Evolutionary conservation across 768 basidiomycete species (phyloP).

Genomic region (Leccinum variicolor): DNA sequence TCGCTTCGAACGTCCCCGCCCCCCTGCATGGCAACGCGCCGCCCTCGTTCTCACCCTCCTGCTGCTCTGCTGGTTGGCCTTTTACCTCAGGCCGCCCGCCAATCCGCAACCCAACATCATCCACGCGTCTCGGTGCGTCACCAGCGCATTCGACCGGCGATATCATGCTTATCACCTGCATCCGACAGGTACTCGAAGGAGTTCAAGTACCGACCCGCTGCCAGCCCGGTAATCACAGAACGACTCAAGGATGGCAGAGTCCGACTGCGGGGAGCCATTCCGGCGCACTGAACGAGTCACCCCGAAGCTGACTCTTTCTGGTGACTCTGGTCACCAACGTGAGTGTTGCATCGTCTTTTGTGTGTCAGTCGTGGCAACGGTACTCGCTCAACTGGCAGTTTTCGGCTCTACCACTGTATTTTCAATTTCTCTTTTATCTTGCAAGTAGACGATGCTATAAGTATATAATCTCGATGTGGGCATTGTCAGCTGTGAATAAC

Average conservation of each 20-base stretch:
- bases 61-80: conserved; percentile 43
- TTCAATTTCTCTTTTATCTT: neutral
- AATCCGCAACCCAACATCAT: conserved; percentile 44
- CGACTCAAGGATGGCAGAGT: conserved; percentile 66
- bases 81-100: conserved; percentile 28
- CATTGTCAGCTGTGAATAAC: neutral
- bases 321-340: neutral
- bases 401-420: neutral
- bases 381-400: neutral
- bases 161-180: neutral
- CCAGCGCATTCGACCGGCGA: neutral
- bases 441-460: neutral
- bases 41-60: conserved; percentile 40
- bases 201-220: conserved; percentile 78
- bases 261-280: conserved; percentile 65
- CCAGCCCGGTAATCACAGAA: conserved; percentile 81
- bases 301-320: no score
- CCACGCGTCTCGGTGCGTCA: conserved; percentile 59
- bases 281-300: conserved; percentile 16
- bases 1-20: conserved; percentile 37
- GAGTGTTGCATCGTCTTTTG: neutral
- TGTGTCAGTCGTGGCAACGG: neutral
- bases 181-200: conserved; percentile 74
- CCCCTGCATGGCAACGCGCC: conserved; percentile 45
- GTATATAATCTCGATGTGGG: neutral